These are phyloP conservation scores for Rhodamnia rubescens DNA, from an alignment of 345 rosid species.

Conservation along the genomic window DNA sequence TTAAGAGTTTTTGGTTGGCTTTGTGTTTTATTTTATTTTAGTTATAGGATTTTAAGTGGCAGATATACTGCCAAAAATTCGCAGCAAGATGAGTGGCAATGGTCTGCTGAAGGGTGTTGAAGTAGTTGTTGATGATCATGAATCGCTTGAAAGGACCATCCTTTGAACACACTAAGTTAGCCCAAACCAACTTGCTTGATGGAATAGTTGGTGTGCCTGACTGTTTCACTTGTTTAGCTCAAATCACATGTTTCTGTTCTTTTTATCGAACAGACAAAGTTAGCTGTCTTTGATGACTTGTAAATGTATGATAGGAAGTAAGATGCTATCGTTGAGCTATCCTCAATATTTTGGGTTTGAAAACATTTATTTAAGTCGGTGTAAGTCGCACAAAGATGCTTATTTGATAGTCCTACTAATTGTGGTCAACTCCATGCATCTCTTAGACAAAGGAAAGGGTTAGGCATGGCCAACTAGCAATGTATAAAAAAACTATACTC, in stretches of 20 bases:
- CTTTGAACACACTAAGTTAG: too few relatives aligned
- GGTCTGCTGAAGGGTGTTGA: too few relatives aligned
- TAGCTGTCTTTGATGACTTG: neutral
- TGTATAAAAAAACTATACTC: neutral
- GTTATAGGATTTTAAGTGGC: too few relatives aligned
- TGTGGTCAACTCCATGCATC: too few relatives aligned
- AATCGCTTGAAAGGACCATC: too few relatives aligned
- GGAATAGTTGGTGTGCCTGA: neutral
- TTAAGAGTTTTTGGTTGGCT: too few relatives aligned
- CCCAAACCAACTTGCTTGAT: too few relatives aligned
- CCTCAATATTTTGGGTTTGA: neutral
- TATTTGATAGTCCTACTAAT: too few relatives aligned
- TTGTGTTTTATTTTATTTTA: too few relatives aligned
- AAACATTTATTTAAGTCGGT: neutral
- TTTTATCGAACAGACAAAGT: neutral
- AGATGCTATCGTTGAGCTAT: neutral
- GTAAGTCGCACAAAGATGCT: neutral
- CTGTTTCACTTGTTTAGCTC: neutral
- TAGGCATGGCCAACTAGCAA: neutral
- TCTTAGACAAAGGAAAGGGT: neutral
- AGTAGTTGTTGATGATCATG: too few relatives aligned
- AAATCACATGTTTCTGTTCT: neutral
- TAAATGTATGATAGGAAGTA: neutral
- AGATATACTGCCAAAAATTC: too few relatives aligned
- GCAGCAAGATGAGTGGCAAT: too few relatives aligned